Base-by-base conservation (phyloP, 1,284 basidiomycete genomes). In the Apiotrichum mycotoxinovorans region DNA sequence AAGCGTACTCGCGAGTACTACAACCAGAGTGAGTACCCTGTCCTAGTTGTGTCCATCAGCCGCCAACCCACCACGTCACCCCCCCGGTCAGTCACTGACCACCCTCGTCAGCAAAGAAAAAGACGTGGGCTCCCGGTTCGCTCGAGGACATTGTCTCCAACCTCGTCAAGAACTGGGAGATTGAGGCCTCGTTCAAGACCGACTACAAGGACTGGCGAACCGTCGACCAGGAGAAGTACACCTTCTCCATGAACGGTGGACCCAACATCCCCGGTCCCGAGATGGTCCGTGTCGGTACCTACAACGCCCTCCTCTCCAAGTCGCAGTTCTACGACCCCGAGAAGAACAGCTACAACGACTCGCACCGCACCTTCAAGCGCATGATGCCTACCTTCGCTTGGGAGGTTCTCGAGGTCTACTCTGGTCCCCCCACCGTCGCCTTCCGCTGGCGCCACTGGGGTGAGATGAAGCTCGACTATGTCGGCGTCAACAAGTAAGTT, bases 121-220 rank as follows among this genome's bases (percentile, higher is more conserved):
- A 38, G 52, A 43, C 23, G n/a, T 55, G 56, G 52, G 52, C 37
- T 25, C 51, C 51, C 7, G 58, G 58, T 2, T 60, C 58, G 43
- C 58, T 60, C 38, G 42, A 50, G 43, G 42, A 45, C 38, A 56
- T 60, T 50, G 58, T 57, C 40, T 49, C 51, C 49, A 60, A 60
- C 55, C 52, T 60, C 22, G 58, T 60, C 27, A 60, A 60, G 58
- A 60, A 60, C 58, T 60, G 58, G 58, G 58, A 60, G 49, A 60
- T 60, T 34, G 58, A 60, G 58, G 58, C 58, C 11, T 57, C 54
- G 25, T 60, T 51, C 58, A 60, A 60, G 58, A 60, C 58, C 48
- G 46, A 57, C 52, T 52, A 57, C 47, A 51, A 56, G 27, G 55
- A 60, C 25, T 60, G 58, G 57, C 53, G 57, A 34, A 59, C 53